Conservation (phyloP, 768 basidiomycete genomes). For the Boletellus sp. region DNA sequence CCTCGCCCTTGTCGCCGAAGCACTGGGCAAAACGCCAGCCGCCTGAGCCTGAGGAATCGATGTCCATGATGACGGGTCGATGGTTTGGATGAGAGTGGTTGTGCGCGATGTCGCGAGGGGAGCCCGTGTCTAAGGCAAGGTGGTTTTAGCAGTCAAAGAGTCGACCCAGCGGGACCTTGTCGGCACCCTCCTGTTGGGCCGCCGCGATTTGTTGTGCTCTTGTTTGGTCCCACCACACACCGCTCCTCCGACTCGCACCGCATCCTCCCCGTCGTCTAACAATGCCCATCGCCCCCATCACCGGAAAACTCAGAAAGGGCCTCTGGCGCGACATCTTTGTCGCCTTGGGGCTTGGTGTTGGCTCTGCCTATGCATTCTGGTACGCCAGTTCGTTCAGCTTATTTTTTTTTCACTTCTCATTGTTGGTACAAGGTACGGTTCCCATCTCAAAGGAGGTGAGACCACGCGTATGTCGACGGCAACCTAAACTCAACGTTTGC, state of each 20-base stretch:
- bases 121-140: conserved; percentile 10
- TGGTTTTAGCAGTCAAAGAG: conserved; percentile 12
- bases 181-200: conserved; percentile 16
- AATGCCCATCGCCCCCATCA: conserved; percentile 89
- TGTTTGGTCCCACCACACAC: conserved; percentile 26
- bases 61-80: conserved; percentile 56
- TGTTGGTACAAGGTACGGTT: conserved; percentile 62
- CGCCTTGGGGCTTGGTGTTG: conserved; percentile 72
- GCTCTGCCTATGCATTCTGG: conserved; percentile 81
- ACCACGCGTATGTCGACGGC: not conserved
- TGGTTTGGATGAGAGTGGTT: not conserved
- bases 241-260: conserved; percentile 28
- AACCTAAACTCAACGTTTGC: conserved; percentile 15
- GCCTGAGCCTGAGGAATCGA: conserved; percentile 77
- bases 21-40: conserved; percentile 99
- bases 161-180: conserved; percentile 15
- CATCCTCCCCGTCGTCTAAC: conserved; percentile 18
- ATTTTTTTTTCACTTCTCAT: conserved; percentile 27
- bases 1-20: conserved; percentile 99
- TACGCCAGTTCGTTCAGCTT: conserved; percentile 37
- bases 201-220: conserved; percentile 29
- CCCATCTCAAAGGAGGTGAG: conserved; percentile 75
- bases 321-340: conserved; percentile 82
- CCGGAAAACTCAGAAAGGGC: conserved; percentile 89
- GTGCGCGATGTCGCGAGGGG: conserved; percentile 7